Base-by-base conservation (phyloP, 2,329 filamentous ascomycete genomes). In the Monosporascus sp. region DNA sequence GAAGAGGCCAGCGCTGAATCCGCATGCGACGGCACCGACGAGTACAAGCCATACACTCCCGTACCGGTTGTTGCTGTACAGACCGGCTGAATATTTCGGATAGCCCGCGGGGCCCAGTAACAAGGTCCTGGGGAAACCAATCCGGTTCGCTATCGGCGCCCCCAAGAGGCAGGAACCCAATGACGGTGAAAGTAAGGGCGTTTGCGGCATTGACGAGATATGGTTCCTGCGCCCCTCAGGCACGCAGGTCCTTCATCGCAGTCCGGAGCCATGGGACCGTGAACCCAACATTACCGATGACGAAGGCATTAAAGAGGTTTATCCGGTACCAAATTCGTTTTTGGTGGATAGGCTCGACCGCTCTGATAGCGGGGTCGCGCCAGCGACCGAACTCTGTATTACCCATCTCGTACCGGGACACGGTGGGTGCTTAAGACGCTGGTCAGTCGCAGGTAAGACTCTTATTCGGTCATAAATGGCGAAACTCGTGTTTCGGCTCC, bases 1-100 rank as follows among this genome's bases (percentile, higher is more conserved):
- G 67, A 91, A 90, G 0, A 90, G 73, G 0, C 87, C 87, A 0
- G 87, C 87, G 0, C 82, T 85, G 31, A 89, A 76, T 8, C 87
- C 87, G 59, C 87, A 90, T 0, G 86, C 73, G 0, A 85, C 85
- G 1, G 85, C 85, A 1, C 86, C 88, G 3, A 91, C 69, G 0
- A 90, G 75, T 0, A 86, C 79, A 7, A 90, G 76, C 87, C 87
- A 91, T 16, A 70, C 74, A 48, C 77, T 80, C 6, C 78, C 78
- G 57, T 70, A 79, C 4, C 74, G 69, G 61, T 78, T 73, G 53
- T 73, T 73, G 14, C 64, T 58, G 52, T 73, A 72, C n/a, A 73
- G 56, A 0, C 67, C 68, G 0, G 70, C 70, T 1, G 68, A 67
- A 52, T 71, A 73, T 2, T 73, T 47, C 7, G 64, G 66, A 43